Conservation (phyloP, 768 basidiomycete species). For the Lactarius quietus region DNA sequence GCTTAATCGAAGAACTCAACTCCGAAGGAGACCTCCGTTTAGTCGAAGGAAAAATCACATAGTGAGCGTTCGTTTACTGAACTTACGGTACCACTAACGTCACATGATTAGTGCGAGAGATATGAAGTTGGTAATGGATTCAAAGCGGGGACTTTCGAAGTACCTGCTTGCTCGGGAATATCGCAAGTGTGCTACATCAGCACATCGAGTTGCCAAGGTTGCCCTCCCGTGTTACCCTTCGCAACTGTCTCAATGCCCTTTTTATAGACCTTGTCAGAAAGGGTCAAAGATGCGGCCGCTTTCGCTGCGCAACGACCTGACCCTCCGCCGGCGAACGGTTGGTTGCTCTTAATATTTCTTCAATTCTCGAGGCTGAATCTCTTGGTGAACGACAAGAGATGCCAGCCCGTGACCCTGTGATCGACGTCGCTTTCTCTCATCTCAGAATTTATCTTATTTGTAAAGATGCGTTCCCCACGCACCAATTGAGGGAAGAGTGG, state of each 20-base stretch:
- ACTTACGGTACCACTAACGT: neutral
- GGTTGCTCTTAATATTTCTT: neutral
- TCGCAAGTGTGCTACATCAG: neutral
- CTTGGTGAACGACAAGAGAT: neutral
- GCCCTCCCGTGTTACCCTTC: neutral
- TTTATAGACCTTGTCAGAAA: conserved; percentile 3
- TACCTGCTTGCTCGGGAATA: conserved; percentile 3
- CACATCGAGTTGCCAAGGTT: conserved; percentile 3
- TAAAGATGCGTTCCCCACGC: conserved; percentile 10
- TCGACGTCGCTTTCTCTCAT: neutral
- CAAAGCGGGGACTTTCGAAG: neutral
- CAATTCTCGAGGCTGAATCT: neutral
- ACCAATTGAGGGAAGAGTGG: neutral
- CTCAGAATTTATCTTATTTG: conserved; percentile 7
- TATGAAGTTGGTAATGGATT: neutral
- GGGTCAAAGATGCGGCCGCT: neutral
- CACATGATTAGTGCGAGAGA: conserved; percentile 6
- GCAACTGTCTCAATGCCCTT: neutral
- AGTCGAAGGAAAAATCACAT: neutral
- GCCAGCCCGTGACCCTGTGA: neutral
- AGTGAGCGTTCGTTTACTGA: neutral
- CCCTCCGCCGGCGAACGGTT: neutral
- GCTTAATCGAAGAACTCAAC: neutral
- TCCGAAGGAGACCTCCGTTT: too few relatives aligned
- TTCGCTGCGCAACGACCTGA: neutral